A percentile compares a stretch with the other conserved stretches of the same genome.
Evolutionary conservation across 768 basidiomycete species (phyloP).

Genomic region (Russula compacta): DNA sequence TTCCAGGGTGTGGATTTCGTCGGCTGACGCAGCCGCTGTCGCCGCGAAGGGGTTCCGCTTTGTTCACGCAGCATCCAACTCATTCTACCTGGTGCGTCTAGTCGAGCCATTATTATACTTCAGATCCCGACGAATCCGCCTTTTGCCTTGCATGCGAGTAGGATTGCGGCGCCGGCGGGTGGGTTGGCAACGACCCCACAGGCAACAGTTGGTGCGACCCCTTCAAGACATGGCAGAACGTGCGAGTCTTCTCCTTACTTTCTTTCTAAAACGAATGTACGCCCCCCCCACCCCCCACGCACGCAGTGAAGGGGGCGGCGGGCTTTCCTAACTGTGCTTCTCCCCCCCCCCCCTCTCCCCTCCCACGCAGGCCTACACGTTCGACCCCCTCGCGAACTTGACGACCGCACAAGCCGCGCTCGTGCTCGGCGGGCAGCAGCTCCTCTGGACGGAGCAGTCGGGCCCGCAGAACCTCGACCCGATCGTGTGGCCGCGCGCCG

Average conservation of each 20-base stretch:
- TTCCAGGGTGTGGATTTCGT: constrained; percentile 63
- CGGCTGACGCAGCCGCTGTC: constrained; percentile 48
- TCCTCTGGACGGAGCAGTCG: constrained; percentile 70
- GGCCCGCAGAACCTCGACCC: constrained; percentile 59
- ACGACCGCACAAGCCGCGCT: constrained; percentile 38
- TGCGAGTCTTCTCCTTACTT: constrained; percentile 22
- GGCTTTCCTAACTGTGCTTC: too few species aligned
- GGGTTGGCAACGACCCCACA: constrained; percentile 42
- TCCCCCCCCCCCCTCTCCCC: neutral
- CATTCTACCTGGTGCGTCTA: constrained; percentile 57
- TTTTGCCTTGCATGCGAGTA: constrained; percentile 10
- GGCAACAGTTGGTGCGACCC: constrained; percentile 69
- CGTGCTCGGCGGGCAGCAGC: constrained; percentile 64
- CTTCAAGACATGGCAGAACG: constrained; percentile 75
- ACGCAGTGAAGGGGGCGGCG: too few species aligned
- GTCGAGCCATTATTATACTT: too few species aligned
- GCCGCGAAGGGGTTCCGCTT: constrained; percentile 51
- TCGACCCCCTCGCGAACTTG: constrained; percentile 59
- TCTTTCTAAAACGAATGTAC: neutral
- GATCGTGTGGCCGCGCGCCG: constrained; percentile 65
- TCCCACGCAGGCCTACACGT: constrained; percentile 46
- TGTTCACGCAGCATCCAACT: constrained; percentile 63
- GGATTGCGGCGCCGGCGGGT: constrained; percentile 68
- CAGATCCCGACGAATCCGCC: neutral
- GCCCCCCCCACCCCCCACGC: constrained; percentile 18